phyloP scores from a whole-genome alignment of 345 rosid genomes.

The Citrus cavaleriei region DNA sequence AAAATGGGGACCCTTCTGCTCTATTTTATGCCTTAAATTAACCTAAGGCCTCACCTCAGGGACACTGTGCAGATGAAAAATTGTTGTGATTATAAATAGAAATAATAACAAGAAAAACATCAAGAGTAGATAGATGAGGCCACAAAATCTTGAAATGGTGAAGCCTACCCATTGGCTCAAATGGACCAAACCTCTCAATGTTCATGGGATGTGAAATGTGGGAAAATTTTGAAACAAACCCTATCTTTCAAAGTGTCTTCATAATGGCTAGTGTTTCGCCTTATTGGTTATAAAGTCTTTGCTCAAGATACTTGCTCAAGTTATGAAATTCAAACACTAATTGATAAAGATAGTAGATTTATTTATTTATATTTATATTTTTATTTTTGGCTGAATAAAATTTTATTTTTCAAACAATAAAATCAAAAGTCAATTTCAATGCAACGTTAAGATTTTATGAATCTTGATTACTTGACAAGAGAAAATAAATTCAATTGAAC shows the following conservation, averaged over 20 bases:
- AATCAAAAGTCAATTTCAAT: not conserved
- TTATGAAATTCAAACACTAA: not conserved
- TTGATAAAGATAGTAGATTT: not conserved
- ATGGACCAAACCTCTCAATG: not conserved
- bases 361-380: not conserved
- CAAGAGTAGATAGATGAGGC: not conserved
- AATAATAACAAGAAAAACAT: not conserved
- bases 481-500: too few species aligned
- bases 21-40: not conserved
- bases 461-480: too few species aligned
- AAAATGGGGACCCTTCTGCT: not conserved
- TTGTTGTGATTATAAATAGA: not conserved
- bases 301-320: not conserved
- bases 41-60: not conserved
- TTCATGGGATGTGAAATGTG: not conserved
- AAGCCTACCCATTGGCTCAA: not conserved
- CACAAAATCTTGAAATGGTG: not conserved
- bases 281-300: not conserved
- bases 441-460: too few species aligned
- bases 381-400: not conserved
- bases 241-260: not conserved
- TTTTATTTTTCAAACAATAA: not conserved
- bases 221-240: not conserved
- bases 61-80: not conserved
- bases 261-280: not conserved